These are phyloP conservation scores for Tolypocladium sp. DNA, from an alignment of 2,329 filamentous ascomycete species.

Conservation along the genomic window DNA sequence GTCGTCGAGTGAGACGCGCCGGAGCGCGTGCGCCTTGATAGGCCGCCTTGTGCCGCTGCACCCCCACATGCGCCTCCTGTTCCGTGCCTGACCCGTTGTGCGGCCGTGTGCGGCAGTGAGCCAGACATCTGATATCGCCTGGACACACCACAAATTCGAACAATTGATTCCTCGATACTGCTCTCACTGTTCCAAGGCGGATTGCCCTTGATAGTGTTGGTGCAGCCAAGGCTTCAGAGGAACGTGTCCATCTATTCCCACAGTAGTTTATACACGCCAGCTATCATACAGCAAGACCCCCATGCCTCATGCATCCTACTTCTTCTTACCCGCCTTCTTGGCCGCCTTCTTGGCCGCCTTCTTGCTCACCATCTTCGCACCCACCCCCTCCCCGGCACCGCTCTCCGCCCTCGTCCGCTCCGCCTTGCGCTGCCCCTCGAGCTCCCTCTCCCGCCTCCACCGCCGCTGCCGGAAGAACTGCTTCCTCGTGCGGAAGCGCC, in stretches of 20 bases:
- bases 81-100: background rate
- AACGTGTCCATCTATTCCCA: background rate
- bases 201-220: too few species aligned
- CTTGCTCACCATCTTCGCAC: conserved; percentile 20
- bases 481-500: conserved; percentile 41
- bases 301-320: conserved; percentile 7
- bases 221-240: background rate
- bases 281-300: background rate
- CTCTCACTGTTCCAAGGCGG: too few species aligned
- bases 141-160: background rate
- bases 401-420: conserved; percentile 21
- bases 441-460: conserved; percentile 31
- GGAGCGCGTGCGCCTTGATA: background rate
- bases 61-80: background rate
- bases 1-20: background rate
- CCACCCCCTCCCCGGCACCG: conserved; percentile 21
- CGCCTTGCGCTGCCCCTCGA: conserved; percentile 31
- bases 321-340: conserved; percentile 27
- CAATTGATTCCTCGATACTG: background rate
- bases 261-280: background rate
- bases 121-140: too few species aligned
- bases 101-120: too few species aligned
- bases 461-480: conserved; percentile 35
- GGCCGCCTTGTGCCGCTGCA: background rate
- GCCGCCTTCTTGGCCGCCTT: conserved; percentile 26